These are phyloP conservation scores for Hypsizygus marmoreus DNA, from an alignment of 768 basidiomycete genomes.

Conservation along the genomic window DNA sequence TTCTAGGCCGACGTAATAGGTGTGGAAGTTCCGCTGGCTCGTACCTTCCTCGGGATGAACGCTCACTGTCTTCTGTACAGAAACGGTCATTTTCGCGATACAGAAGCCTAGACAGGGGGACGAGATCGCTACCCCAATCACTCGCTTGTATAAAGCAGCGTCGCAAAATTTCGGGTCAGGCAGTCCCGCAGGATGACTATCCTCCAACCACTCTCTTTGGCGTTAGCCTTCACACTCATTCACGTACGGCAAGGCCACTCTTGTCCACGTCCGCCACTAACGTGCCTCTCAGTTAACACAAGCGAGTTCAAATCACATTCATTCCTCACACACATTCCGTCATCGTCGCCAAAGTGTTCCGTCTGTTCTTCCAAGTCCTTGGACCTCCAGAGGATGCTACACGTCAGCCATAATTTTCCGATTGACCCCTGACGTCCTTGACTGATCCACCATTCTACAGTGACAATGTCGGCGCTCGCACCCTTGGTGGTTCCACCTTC, in stretches of 20 bases:
- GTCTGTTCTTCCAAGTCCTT: conserved; percentile 49
- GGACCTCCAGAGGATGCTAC: conserved; percentile 64
- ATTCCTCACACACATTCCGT: conserved; percentile 23
- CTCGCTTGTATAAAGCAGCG: conserved; percentile 29
- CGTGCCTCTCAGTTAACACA: conserved; percentile 21
- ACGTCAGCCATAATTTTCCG: conserved; percentile 39
- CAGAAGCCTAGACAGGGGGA: conserved; percentile 26
- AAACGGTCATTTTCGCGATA: conserved; percentile 19
- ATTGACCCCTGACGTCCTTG: background rate
- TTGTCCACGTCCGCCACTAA: conserved; percentile 8
- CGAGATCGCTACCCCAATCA: conserved; percentile 25
- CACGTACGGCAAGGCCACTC: conserved; percentile 33
- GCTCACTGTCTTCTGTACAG: conserved; percentile 18
- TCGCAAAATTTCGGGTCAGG: conserved; percentile 14
- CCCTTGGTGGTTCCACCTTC: conserved; percentile 52
- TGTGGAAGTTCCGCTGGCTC: conserved; percentile 14
- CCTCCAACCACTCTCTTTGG: conserved; percentile 31
- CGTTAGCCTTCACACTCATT: conserved; percentile 36
- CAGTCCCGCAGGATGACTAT: conserved; percentile 32
- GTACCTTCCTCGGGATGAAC: conserved; percentile 21
- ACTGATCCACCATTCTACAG: conserved; percentile 29
- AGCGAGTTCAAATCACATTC: conserved; percentile 26
- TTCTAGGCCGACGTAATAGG: conserved; percentile 25
- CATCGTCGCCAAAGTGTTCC: conserved; percentile 45
- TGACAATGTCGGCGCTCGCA: conserved; percentile 59